These are phyloP conservation scores for Lachnellula arida DNA, from an alignment of 2,329 filamentous ascomycete genomes.

Conservation along the genomic window DNA sequence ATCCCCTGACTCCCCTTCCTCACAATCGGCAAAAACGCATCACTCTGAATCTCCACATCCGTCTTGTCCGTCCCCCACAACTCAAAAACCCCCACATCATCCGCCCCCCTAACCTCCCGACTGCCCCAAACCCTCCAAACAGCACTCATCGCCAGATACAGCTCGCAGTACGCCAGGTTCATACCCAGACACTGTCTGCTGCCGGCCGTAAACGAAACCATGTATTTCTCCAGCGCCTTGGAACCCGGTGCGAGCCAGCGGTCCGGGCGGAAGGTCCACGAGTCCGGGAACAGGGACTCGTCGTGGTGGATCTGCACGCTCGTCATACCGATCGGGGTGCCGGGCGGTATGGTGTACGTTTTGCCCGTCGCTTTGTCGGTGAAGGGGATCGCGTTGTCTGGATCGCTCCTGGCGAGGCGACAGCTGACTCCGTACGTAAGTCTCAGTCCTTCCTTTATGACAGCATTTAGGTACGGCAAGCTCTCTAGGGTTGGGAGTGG, in stretches of 20 bases:
- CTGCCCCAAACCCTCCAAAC: conserved; percentile 16
- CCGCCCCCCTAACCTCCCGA: conserved; percentile 17
- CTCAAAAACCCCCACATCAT: conserved; percentile 20
- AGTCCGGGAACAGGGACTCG: conserved; percentile 27
- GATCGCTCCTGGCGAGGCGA: conserved; percentile 27
- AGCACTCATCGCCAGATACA: conserved; percentile 8
- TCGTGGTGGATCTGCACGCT: conserved; percentile 28
- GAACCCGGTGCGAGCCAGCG: conserved; percentile 35
- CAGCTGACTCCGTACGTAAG: conserved; percentile 28
- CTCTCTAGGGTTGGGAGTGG: conserved; percentile 14
- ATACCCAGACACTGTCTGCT: neutral
- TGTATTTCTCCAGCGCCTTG: conserved; percentile 31
- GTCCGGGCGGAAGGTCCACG: conserved; percentile 30
- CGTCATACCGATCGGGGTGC: conserved; percentile 36
- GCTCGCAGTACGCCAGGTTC: conserved; percentile 7
- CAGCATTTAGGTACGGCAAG: conserved; percentile 25
- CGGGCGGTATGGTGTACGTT: conserved; percentile 13
- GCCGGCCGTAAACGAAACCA: conserved; percentile 24
- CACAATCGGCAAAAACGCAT: conserved; percentile 11
- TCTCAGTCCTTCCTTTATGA: conserved; percentile 30
- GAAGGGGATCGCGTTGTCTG: conserved; percentile 16
- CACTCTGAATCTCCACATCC: conserved; percentile 21
- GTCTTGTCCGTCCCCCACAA: conserved; percentile 25
- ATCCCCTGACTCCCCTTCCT: conserved; percentile 9
- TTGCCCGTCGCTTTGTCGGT: neutral